These are phyloP conservation scores for Hemisphaericaspora nanyangensis DNA, from an alignment of 805 yeast genomes.

Conservation along the genomic window DNA sequence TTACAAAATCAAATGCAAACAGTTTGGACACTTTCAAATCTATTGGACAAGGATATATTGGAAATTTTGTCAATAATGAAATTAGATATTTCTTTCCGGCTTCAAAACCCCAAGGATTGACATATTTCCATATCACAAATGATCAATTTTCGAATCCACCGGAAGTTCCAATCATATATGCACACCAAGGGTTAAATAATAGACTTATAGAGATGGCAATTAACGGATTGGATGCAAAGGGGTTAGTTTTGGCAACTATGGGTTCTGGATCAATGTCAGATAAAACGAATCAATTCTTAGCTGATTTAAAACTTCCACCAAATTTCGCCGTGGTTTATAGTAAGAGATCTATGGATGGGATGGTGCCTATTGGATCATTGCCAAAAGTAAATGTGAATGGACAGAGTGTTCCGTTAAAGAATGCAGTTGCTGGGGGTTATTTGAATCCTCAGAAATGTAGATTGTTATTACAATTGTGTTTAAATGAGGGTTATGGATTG, in stretches of 20 bases:
- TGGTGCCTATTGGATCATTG: constrained; percentile 55
- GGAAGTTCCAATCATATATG: constrained; percentile 55
- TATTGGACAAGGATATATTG: constrained; percentile 67
- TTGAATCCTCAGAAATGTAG: constrained; percentile 64
- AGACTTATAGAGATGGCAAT: constrained; percentile 45
- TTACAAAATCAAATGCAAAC: constrained; percentile 68
- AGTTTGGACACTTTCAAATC: constrained; percentile 66
- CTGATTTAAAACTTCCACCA: constrained; percentile 30
- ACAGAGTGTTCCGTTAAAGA: constrained; percentile 17
- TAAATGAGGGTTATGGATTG: constrained; percentile 37
- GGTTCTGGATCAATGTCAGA: constrained; percentile 67
- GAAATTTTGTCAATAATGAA: constrained; percentile 64
- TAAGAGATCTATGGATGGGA: constrained; percentile 67
- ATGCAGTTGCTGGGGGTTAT: constrained; percentile 60
- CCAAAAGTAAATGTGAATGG: constrained; percentile 22
- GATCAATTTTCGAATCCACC: constrained; percentile 22
- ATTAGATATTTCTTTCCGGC: constrained; percentile 65
- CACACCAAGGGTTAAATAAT: constrained; percentile 57
- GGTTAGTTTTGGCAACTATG: constrained; percentile 63
- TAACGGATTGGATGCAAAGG: constrained; percentile 43
- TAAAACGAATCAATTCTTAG: constrained; percentile 42
- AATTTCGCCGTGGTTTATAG: constrained; percentile 58
- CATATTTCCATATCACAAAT: constrained; percentile 30
- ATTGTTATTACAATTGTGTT: constrained; percentile 53
- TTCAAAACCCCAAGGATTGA: constrained; percentile 50